phyloP scores from a whole-genome alignment of 176 grass and related monocot genomes.

The Oryza australiensis region DNA sequence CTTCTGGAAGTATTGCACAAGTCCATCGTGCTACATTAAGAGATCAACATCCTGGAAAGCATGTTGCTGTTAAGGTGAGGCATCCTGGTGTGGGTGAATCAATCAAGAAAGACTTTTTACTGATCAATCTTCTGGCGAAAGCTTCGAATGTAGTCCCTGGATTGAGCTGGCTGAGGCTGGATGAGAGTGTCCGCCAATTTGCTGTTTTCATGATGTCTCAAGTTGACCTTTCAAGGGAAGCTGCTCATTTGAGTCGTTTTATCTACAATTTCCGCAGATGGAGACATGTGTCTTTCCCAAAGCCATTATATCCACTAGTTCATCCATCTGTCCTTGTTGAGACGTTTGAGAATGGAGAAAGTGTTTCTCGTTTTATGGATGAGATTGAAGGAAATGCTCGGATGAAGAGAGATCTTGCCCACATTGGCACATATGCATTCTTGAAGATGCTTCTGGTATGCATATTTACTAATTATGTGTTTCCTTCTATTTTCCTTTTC shows the following conservation, averaged over 20 bases:
- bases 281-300: slow-evolving; percentile 90
- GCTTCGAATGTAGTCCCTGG: slow-evolving; percentile 68
- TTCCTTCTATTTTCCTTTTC: background rate
- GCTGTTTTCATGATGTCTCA: slow-evolving; percentile 97
- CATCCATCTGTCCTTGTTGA: slow-evolving; percentile 98
- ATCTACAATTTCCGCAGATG: slow-evolving; percentile 92
- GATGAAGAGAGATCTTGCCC: slow-evolving; percentile 74
- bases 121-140: slow-evolving; percentile 75
- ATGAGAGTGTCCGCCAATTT: slow-evolving; percentile 93
- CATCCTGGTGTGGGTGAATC: slow-evolving; percentile 94
- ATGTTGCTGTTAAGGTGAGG: slow-evolving; percentile 97
- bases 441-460: slow-evolving; percentile 97
- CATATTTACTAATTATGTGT: slow-evolving; percentile 16
- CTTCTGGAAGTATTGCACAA: slow-evolving; percentile 96
- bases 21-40: slow-evolving; percentile 84
- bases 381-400: slow-evolving; percentile 64
- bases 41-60: slow-evolving; percentile 49
- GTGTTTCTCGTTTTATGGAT: slow-evolving; percentile 82
- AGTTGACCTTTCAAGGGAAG: slow-evolving; percentile 94
- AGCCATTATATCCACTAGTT: slow-evolving; percentile 90
- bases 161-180: slow-evolving; percentile 94
- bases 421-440: slow-evolving; percentile 90
- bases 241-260: slow-evolving; percentile 90
- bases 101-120: slow-evolving; percentile 86
- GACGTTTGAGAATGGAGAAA: slow-evolving; percentile 95